Base-by-base conservation (phyloP, 163 green algal genomes). In the Trebouxia gelatinosa region DNA sequence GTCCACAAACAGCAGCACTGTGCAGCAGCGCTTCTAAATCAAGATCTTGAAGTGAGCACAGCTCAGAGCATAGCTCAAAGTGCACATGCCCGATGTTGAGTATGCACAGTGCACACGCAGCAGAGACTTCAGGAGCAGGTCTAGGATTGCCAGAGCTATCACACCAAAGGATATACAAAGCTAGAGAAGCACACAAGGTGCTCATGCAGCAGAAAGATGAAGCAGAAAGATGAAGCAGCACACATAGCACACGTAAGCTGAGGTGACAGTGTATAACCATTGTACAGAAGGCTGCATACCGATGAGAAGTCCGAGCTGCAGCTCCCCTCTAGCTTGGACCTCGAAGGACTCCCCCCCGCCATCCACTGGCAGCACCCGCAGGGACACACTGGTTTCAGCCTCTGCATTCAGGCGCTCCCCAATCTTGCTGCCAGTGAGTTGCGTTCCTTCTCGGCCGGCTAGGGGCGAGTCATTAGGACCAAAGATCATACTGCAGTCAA, bases 221-320 rank as follows among this genome's bases (percentile, higher is more conserved):
- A 23, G 43, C 13, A 54, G 9, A 54, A 13, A 54, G 43, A 54
- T 9, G 13, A 54, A 54, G n/a, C n/a, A n/a, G n/a, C n/a, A n/a
- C n/a, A n/a, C n/a, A n/a, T n/a, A 54, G 43, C 13, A 54, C 13
- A 54, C 43, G 13, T 13, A 54, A 54, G 9, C 13, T 23, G 43
- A 9, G 9, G 11, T 54, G 43, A 23, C 11, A 54, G 43, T 54
- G 43, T 54, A 54, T 9, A 9, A 9, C 11, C 43, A 9, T 54
- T 54, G 43, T 23, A 54, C 43, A 23, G 43, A 13, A 13, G 13
- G 9, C 43, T 54, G 3, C 78, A 2, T 74, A 87, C 82, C 81
- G 76, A 96, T 92, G 70, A 94, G 80, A 66, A 96, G 83, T 0
- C 90, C 94, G 72, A 98, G 90, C 87, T 98, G 94, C 80, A 98